These are phyloP conservation scores for Stagonosporopsis cucurbitacearum DNA, from an alignment of 2,329 filamentous ascomycete genomes.

Conservation along the genomic window DNA sequence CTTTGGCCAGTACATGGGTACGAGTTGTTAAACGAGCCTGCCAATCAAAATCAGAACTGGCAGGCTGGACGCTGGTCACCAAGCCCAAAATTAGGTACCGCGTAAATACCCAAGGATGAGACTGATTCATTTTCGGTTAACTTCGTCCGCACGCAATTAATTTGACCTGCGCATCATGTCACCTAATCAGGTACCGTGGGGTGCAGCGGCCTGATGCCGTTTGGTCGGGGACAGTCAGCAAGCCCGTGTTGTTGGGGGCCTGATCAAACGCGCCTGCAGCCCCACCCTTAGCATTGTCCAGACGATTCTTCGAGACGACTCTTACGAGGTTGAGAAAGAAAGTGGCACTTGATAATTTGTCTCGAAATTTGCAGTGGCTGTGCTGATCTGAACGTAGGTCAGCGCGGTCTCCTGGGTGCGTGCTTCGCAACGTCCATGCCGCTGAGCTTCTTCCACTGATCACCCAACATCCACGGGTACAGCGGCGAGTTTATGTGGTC, in stretches of 20 bases:
- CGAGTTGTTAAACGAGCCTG: neutral
- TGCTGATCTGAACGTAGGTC: no score
- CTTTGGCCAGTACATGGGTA: neutral
- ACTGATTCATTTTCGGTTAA: neutral
- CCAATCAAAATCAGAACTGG: neutral
- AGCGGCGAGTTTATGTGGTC: no score
- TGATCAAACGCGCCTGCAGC: neutral
- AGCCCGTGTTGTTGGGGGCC: no score
- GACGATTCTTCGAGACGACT: no score
- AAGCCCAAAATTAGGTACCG: neutral
- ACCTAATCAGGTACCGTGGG: neutral
- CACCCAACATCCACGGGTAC: no score
- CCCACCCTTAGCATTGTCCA: no score
- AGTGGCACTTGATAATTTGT: no score
- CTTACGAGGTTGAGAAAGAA: no score
- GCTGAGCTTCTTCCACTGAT: no score
- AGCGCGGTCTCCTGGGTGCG: no score
- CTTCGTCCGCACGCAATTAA: neutral
- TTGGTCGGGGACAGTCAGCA: neutral
- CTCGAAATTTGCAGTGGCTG: no score
- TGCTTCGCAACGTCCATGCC: no score
- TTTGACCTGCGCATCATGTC: neutral
- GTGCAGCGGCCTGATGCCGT: neutral
- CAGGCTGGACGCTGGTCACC: neutral
- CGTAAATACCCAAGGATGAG: neutral